Conservation (phyloP, 345 rosid genomes). For the Eucalyptus decipiens region DNA sequence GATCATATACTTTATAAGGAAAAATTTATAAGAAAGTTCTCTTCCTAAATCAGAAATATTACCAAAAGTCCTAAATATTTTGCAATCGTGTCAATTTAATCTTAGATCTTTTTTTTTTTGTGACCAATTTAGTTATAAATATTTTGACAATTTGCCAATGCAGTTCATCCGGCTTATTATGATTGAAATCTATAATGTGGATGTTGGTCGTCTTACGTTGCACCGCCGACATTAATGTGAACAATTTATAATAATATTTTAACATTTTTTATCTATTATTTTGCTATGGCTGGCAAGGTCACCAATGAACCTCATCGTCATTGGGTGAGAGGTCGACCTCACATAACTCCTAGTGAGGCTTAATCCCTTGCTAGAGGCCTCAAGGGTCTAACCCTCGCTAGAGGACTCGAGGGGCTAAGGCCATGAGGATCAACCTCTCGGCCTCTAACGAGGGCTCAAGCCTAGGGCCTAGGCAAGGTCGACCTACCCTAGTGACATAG, state of each 20-base stretch:
- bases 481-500: too few species aligned
- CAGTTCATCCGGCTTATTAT: accelerated
- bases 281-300: accelerated
- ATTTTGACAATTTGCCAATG: too few species aligned
- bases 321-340: too few species aligned
- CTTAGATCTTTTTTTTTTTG: too few species aligned
- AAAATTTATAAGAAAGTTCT: neutral
- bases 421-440: accelerated
- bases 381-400: neutral
- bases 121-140: too few species aligned
- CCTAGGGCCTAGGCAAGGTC: too few species aligned
- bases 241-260: too few species aligned
- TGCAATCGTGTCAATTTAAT: neutral
- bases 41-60: neutral
- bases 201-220: neutral
- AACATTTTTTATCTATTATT: too few species aligned
- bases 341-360: neutral
- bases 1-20: neutral
- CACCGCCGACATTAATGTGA: accelerated
- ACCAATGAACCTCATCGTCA: neutral
- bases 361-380: neutral
- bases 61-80: too few species aligned
- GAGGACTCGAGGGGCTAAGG: neutral
- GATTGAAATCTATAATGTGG: accelerated
- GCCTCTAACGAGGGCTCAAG: neutral